Base-by-base conservation (phyloP, 177 flowering plant genomes). In the Vitis hybrid region DNA sequence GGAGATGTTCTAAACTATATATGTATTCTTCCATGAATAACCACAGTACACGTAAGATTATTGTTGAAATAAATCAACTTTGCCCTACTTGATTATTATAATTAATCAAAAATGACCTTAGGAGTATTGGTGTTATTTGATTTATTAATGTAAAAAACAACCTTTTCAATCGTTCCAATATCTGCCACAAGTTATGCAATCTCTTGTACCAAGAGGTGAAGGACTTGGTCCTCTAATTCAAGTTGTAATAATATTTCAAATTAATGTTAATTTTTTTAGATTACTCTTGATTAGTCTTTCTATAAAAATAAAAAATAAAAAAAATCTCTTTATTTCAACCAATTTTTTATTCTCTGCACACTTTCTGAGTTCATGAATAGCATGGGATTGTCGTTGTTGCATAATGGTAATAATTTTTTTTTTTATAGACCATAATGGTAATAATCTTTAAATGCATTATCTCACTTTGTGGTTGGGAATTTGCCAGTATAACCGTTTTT, bases 331-430 rank as follows among this genome's bases (percentile, higher is more conserved):
- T 66, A 15, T 56, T 76, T 68, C 88, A 96, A 98, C 95, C 94
- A 48, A 86, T 94, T 79, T 97, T 94, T 11, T 88, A 91, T 88
- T 86, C 99, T 32, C 70, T 96, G 78, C 80, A 71, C 72, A 92
- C 97, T 94, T 51, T 80, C 79, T 9, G 97, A 88, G 79, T 96
- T 89, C 76, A 94, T 91, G 62, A 88, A 76, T 72, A 87, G 83
- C 66, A 86, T 96, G 97, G 95, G 88, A 82, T 78, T 59, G 74
- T 84, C 78, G 57, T 76, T 94, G 17, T 77, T 85, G 19, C 87
- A 68, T 69, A 82, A 79, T 82, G 97, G 99, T 23, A 23, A 23
- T 0, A 23, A 23, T 23, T 0, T 23, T 23, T 23, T 23, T 23
- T 23, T 23, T 23, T 23, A 23, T 23, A 23, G 26, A 23, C 26